A percentile compares a stretch with the other conserved stretches of the same genome.
These are phyloP conservation scores for Thelonectria olida DNA, from an alignment of 2,329 filamentous ascomycete species.

Conservation along the genomic window DNA sequence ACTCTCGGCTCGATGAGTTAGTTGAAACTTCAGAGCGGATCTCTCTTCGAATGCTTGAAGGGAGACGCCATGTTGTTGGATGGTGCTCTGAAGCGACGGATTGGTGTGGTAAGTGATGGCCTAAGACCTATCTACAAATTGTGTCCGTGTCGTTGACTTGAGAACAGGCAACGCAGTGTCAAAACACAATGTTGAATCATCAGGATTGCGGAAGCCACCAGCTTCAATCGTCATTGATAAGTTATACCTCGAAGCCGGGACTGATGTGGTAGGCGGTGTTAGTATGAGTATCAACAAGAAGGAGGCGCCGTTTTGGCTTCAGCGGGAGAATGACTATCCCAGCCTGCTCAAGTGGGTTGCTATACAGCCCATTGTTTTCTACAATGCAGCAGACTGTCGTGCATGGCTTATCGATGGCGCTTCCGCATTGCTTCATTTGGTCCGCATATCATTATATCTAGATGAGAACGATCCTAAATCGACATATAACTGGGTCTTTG, in stretches of 20 bases:
- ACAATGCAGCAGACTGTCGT: constrained; percentile 8
- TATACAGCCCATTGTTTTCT: constrained; percentile 8
- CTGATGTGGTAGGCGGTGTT: constrained; percentile 11
- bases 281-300: constrained; percentile 17
- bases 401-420: constrained; percentile 26
- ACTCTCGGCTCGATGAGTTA: background rate
- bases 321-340: constrained; percentile 18
- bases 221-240: constrained; percentile 3
- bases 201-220: background rate
- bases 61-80: background rate
- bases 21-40: background rate
- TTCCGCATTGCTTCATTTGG: constrained; percentile 25
- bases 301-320: constrained; percentile 16
- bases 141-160: background rate
- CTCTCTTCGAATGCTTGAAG: background rate
- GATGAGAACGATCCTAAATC: background rate
- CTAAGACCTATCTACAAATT: too few relatives aligned
- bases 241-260: constrained; percentile 19
- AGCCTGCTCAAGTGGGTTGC: constrained; percentile 24
- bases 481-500: background rate
- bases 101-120: background rate
- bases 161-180: background rate
- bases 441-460: background rate
- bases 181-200: background rate
- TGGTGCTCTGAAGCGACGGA: background rate